phyloP scores from a whole-genome alignment of 2,329 filamentous ascomycete species.

The Cercospora sp. region DNA sequence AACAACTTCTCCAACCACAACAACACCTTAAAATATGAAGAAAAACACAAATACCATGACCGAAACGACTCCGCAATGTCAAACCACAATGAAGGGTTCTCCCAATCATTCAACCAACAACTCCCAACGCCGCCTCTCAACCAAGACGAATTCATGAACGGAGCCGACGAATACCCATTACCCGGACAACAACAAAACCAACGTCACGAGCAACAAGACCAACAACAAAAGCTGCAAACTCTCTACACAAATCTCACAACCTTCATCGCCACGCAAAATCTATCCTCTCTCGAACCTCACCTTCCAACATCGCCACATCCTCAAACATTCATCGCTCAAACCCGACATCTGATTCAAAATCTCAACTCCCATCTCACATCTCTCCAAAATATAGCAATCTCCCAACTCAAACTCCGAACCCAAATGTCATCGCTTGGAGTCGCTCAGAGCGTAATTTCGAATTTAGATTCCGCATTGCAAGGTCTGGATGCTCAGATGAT shows the following conservation, averaged over 20 bases:
- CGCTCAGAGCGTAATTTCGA: neutral
- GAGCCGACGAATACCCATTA: neutral
- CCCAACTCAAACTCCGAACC: neutral
- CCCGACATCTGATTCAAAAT: neutral
- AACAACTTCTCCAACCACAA: neutral
- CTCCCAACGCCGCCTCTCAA: conserved; percentile 3
- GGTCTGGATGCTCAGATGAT: neutral
- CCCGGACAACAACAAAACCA: neutral
- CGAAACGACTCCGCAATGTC: conserved; percentile 6
- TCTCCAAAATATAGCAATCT: neutral
- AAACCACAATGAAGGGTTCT: neutral
- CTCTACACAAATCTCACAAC: neutral
- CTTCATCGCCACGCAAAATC: neutral
- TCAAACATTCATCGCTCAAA: neutral
- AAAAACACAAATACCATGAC: neutral
- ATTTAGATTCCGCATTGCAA: neutral
- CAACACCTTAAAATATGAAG: neutral
- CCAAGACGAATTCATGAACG: conserved; percentile 12
- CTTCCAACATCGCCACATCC: neutral
- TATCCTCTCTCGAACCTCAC: neutral
- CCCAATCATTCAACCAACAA: neutral
- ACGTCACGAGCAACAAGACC: neutral
- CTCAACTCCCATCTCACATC: neutral
- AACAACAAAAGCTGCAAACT: neutral
- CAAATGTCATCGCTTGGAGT: neutral